phyloP scores from a whole-genome alignment of 257 asterid genomes.

The Leonotis leonurus region DNA sequence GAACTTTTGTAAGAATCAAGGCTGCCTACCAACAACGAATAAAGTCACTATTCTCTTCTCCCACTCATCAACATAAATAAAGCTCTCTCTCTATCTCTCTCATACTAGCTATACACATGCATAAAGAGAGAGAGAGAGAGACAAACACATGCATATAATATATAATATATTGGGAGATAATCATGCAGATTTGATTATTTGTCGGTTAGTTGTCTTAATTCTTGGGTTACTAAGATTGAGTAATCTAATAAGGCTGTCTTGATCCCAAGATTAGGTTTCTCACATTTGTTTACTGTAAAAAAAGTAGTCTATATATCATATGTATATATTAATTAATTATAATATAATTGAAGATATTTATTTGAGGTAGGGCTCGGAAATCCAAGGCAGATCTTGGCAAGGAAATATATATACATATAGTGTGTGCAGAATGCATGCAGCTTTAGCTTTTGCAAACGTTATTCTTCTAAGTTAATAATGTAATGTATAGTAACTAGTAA shows the following conservation, averaged over 20 bases:
- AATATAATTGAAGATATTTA: background rate
- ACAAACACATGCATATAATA: conserved; percentile 23
- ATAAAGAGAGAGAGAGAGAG: too few relatives aligned
- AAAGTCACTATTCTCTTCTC: conserved; percentile 28
- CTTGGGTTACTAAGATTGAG: conserved; percentile 10
- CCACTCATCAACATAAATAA: conserved; percentile 3
- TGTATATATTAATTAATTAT: background rate
- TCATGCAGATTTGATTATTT: conserved; percentile 49
- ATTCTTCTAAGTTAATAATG: background rate
- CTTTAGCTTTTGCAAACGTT: conserved; percentile 29
- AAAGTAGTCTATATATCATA: too few relatives aligned
- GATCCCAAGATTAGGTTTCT: conserved; percentile 38
- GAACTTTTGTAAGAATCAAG: conserved; percentile 48
- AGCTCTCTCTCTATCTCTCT: conserved; percentile 15
- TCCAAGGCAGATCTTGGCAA: conserved; percentile 29
- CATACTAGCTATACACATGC: background rate
- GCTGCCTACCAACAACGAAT: conserved; percentile 44
- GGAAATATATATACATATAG: conserved; percentile 2
- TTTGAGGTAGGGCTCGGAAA: conserved; percentile 35
- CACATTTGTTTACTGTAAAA: background rate
- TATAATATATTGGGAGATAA: conserved; percentile 28
- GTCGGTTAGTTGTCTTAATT: conserved; percentile 44
- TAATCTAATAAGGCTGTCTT: conserved; percentile 10
- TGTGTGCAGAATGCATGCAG: conserved; percentile 25
- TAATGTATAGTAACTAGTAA: background rate